Evolutionary conservation across 2,329 filamentous ascomycete genomes (phyloP), one percentile per base, ranked within the genome.

Genomic region (Ilyonectria robusta): DNA sequence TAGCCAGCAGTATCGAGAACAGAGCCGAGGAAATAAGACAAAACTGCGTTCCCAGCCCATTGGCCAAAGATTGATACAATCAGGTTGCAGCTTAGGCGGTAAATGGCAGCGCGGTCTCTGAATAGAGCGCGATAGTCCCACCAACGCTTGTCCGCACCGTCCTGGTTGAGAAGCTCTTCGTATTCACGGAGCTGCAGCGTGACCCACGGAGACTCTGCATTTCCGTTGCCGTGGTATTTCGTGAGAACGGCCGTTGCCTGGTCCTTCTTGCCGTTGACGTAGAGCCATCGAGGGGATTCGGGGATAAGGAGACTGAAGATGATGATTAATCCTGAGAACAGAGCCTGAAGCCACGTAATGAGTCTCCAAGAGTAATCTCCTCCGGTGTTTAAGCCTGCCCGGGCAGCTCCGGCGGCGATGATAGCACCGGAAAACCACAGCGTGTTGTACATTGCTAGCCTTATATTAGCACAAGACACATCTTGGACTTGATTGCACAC

Each of bases 1-100:
- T 85, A 81, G 19, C 87, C 87, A 53, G 85, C 86, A 3, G 84
- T 85, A 57, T 84, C 79, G 54, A 89, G 80, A 26, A 88, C 83
- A 58, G 84, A 75, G 9, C 70, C 72, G n/a, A 88, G 80, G 76
- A 87, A 88, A 76, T 88, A 88, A 6, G 83, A 84, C 17, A 84
- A 68, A 6, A 78, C 80, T 40, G 77, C 79, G 59, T 82, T 81
- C 51, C 80, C 83, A 29, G 82, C 80, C 82, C 82, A 86, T 74
- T 87, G 84, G 5, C 81, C 81, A 59, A 86, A 84, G 56, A 83
- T 79, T 6, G 80, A 78, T 21, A 85, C 78, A 35, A 77, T 62
- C 19, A 73, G 50, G 56, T 81, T 82, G 64, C 77, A 81, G 35
- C 77, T 72, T 6, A 86, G 76, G 26, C 84, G 81, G 71, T 84